Percentiles rank a stretch among this genome's conserved stretches.
Conservation (phyloP, 2,329 filamentous ascomycete species). For the Furcasterigmium furcatum region DNA sequence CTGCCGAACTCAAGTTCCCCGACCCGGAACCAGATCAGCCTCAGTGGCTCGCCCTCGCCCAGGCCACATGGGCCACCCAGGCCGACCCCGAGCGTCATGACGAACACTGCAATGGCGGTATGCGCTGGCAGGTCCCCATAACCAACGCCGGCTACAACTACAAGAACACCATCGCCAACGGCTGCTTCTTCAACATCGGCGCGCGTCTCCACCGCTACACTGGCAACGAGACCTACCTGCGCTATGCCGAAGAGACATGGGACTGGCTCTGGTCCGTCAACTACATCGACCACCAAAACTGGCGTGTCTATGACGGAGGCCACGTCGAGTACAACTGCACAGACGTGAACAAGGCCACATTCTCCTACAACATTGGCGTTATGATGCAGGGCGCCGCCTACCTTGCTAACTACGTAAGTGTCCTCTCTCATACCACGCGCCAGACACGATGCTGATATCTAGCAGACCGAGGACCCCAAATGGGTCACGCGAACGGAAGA, state of each 20-base stretch:
- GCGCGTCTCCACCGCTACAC: conserved; percentile 72
- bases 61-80: conserved; percentile 66
- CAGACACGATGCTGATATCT: conserved; percentile 10
- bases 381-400: conserved; percentile 61
- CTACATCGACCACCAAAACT: conserved; percentile 57
- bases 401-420: conserved; percentile 62
- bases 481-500: conserved; percentile 57
- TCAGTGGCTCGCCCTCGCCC: conserved; percentile 62
- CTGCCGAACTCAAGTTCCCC: conserved; percentile 62
- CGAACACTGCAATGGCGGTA: conserved; percentile 61
- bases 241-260: conserved; percentile 59
- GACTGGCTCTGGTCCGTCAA: conserved; percentile 51
- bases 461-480: conserved; percentile 45
- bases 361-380: conserved; percentile 64
- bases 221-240: conserved; percentile 59
- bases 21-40: conserved; percentile 51
- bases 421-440: neutral
- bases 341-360: conserved; percentile 58
- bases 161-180: conserved; percentile 65
- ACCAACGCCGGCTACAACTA: conserved; percentile 76
- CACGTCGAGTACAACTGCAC: conserved; percentile 57
- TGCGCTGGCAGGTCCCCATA: conserved; percentile 75
- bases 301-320: conserved; percentile 63
- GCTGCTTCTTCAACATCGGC: conserved; percentile 61
- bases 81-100: conserved; percentile 61